Evolutionary conservation across 495 filamentous ascomycete species (phyloP), one percentile per base, ranked within the genome.

Genomic region (Penicillium silybi): DNA sequence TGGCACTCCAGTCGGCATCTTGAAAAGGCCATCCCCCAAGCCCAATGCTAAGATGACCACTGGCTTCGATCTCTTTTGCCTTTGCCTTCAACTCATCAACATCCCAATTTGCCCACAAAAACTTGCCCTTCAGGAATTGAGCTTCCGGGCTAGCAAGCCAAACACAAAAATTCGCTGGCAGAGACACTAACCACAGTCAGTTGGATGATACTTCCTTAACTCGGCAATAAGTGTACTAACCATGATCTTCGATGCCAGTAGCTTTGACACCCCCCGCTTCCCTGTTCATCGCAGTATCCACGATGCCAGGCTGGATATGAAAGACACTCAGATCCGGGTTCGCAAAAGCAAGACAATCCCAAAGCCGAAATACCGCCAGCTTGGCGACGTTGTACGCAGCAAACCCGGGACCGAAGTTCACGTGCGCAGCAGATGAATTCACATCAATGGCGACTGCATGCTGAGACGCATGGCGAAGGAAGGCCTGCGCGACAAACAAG

Each of bases 31-130:
- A 54, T 27, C 52, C 52, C 4, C 20, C 40, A 20, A 54, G 52
- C 13, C 52, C 44, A 39, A 48, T 54, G 6, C 1, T 37, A 25
- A 54, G 40, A 1, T 20, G 9, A 6, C n/a, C 18, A 32, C 45
- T 47, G 2, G 6, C 32, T 37, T 48, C 81, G 45, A 75, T 75
- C 23, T 64, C 62, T 9, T 72, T 68, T 38, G 86, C 67, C 77
- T 80, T 85, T 3, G 65, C 67, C 57, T 74, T 71, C 11, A 79
- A 72, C 54, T 84, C 83, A 5, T 66, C 62, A 58, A 73, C 73
- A 43, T 82, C 79, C 78, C 75, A 81, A 32, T 78, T 76, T 4
- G 64, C 66, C 53, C 57, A 63, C 17, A 79, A 47, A 45, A 69
- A 73, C 46, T 71, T 63, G 0, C 77, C 71, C n/a, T 67, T 74